These are phyloP conservation scores for Acmispon strigosus DNA, from an alignment of 306 rosid genomes.

Conservation along the genomic window DNA sequence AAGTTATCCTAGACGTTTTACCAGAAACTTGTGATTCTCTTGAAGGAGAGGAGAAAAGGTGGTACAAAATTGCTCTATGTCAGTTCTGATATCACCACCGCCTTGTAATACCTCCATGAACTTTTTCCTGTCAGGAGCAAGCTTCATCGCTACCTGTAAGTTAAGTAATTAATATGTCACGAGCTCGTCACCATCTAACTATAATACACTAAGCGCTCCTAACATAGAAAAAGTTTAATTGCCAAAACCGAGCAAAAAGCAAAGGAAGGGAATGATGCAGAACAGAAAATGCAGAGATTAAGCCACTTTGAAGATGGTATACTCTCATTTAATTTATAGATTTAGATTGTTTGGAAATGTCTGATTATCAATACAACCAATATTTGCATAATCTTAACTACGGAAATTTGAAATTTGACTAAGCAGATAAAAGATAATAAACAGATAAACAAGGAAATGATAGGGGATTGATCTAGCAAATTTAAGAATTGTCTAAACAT, in stretches of 20 bases:
- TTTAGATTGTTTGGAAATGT: too few relatives aligned
- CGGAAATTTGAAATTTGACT: too few relatives aligned
- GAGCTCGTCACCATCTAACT: not conserved
- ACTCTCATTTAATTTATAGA: too few relatives aligned
- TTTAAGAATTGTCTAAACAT: not conserved
- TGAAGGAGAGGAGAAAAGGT: slow-evolving; percentile 62
- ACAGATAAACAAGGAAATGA: too few relatives aligned
- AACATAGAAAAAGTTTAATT: not conserved
- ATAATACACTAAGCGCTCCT: not conserved
- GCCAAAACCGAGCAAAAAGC: not conserved
- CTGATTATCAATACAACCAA: too few relatives aligned
- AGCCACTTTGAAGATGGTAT: too few relatives aligned
- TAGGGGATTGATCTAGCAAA: too few relatives aligned
- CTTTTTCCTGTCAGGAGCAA: slow-evolving; percentile 96
- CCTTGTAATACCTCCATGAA: slow-evolving; percentile 91
- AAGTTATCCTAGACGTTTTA: slow-evolving; percentile 25
- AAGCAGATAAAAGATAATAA: too few relatives aligned
- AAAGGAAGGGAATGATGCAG: not conserved
- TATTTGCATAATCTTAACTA: too few relatives aligned
- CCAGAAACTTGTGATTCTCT: slow-evolving; percentile 97
- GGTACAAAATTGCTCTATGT: slow-evolving; percentile 67
- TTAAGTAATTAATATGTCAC: not conserved
- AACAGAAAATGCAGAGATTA: not conserved
- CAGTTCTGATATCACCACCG: slow-evolving; percentile 53
- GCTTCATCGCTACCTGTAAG: slow-evolving; percentile 88